Evolutionary conservation across 164 flowering plant species (phyloP), one percentile per base, ranked within the genome.

Genomic region (Saururus chinensis): DNA sequence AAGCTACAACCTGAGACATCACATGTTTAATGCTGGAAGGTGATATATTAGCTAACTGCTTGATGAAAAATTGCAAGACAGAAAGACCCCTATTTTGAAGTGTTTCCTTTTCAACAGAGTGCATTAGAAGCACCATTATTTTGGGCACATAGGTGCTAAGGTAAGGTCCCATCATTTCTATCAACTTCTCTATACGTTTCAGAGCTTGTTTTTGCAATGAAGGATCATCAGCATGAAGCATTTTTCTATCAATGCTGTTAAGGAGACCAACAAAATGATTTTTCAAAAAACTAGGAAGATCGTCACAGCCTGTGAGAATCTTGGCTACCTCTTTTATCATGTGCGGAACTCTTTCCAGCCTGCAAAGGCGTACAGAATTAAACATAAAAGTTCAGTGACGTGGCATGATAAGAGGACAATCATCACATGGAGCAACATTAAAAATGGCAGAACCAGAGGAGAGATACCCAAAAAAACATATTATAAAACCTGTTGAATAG

Each of bases 71-170:
- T 60, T 85, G 92, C 76, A 88, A 80, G 64, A 89, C 95, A 53
- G 83, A 72, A 41, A 95, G 96, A 69, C 96, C 96, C 64, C 84
- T 92, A 61, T 66, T 60, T 63, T 82, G 92, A 40, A 95, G 92
- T 59, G 82, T 61, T 67, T 95, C 96, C 65, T 91, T 89, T 48
- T 76, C 82, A 71, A 95, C 76, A 35, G 93, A 87, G 73, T 91
- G 90, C 90, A 87, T 85, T 64, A 95, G 93, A 78, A 95, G 99
- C 60, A 95, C 99, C 95, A 95, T 85, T 25, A 95, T 69, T 74
- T 95, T 95, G 19, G 99, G 99, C 63, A 91, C 95, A 81, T 88
- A 84, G 0, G 96, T 95, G 61, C 76, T 75, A 64, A 95, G 90
- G 48, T 89, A 87, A 69, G 86, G 76, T 51, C 96, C 97, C 93